phyloP scores from a whole-genome alignment of 306 rosid species.

The Oxytropis ochrocephala region DNA sequence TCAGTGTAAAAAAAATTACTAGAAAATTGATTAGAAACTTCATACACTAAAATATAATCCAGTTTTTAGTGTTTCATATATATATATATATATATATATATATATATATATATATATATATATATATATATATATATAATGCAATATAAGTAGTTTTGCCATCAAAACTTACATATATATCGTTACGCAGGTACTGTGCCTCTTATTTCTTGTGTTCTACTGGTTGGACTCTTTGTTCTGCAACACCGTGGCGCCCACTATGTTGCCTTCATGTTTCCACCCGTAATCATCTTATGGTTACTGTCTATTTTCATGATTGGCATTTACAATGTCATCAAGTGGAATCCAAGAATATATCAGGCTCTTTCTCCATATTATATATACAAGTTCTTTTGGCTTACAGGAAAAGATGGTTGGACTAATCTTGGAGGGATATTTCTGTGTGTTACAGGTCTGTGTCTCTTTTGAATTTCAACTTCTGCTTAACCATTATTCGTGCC shows the following conservation, averaged over 20 bases:
- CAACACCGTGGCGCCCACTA: slow-evolving; percentile 82
- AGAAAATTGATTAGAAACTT: slow-evolving; percentile 1
- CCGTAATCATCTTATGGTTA: slow-evolving; percentile 67
- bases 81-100: neutral
- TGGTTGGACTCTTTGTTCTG: slow-evolving; percentile 61
- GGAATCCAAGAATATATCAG: slow-evolving; percentile 70
- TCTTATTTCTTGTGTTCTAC: slow-evolving; percentile 51
- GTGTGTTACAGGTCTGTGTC: slow-evolving; percentile 60
- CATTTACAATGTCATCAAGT: slow-evolving; percentile 62
- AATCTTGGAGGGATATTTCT: slow-evolving; percentile 74
- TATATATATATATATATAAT: neutral
- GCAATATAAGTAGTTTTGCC: slow-evolving; percentile 7
- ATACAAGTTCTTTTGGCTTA: slow-evolving; percentile 56
- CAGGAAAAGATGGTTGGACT: slow-evolving; percentile 75
- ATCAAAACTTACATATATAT: slow-evolving; percentile 14
- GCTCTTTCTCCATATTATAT: slow-evolving; percentile 81
- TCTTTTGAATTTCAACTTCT: slow-evolving; percentile 12
- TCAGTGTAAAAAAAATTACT: neutral
- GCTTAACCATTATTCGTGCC: slow-evolving; percentile 1
- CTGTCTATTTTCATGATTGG: slow-evolving; percentile 56
- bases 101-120: neutral
- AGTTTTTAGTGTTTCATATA: neutral
- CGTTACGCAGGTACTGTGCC: slow-evolving; percentile 50
- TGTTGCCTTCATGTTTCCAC: slow-evolving; percentile 71
- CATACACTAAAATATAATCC: neutral